These are phyloP conservation scores for Lavandula angustifolia DNA, from an alignment of 257 asterid genomes.

Conservation along the genomic window DNA sequence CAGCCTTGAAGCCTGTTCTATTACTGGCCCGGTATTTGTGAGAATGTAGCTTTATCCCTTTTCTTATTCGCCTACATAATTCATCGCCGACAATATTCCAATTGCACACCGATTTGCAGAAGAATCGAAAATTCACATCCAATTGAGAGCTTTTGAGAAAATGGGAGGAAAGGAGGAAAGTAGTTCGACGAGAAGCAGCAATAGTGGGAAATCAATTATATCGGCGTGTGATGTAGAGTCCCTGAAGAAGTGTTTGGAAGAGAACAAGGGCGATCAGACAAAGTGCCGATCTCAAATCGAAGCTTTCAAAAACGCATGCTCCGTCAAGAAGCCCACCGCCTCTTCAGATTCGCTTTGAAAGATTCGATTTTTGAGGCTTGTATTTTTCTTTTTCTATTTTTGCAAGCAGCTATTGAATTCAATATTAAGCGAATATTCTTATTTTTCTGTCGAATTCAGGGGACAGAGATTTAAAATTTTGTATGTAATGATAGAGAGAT, in stretches of 20 bases:
- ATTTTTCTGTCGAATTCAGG: too few relatives aligned
- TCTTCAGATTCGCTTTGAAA: conserved; percentile 33
- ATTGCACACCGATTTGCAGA: neutral
- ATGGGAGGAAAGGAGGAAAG: conserved; percentile 35
- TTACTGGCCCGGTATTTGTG: too few relatives aligned
- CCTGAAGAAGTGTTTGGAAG: conserved; percentile 64
- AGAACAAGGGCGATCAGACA: conserved; percentile 53
- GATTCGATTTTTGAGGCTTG: conserved; percentile 13
- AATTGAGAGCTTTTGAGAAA: conserved; percentile 1
- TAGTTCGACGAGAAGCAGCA: conserved; percentile 25
- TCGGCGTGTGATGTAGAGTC: conserved; percentile 60
- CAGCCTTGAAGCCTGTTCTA: too few relatives aligned
- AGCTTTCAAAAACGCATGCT: conserved; percentile 61
- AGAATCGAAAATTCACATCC: neutral
- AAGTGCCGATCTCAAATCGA: conserved; percentile 63
- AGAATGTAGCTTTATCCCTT: neutral
- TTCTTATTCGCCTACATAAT: neutral
- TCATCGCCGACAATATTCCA: neutral
- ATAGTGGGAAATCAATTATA: conserved; percentile 31
- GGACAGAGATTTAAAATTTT: too few relatives aligned
- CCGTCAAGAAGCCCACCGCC: conserved; percentile 42
- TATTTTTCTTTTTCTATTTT: neutral
- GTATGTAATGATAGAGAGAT: too few relatives aligned
- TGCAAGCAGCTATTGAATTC: too few relatives aligned
- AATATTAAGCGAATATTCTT: too few relatives aligned